Evolutionary conservation across 495 filamentous ascomycete genomes (phyloP), one percentile per base, ranked within the genome.

Genomic region (Penicillium coffeae): DNA sequence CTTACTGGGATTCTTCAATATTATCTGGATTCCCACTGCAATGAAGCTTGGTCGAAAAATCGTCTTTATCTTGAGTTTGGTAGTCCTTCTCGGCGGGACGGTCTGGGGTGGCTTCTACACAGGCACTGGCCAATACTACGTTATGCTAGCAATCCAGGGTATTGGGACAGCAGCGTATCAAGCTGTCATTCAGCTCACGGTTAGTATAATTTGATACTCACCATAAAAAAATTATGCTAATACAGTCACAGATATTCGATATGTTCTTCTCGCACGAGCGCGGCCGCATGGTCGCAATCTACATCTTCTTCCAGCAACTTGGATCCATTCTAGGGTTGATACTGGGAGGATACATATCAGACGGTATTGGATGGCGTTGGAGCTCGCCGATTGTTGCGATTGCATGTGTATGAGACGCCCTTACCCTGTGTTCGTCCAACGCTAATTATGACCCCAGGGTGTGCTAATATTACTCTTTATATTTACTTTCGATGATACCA

Each of bases 291-390:
- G 52, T 63, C 21, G 47, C 59, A 4, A 45, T 59, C 15, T 63
- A 59, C 36, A 59, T 63, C 34, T 63, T 63, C 48, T 63, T 59
- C 30, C 59, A 63, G 21, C 59, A 63, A 21, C 50, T 63, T 3
- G 59, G 56, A 54, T 61, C 60, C 3, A 63, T 62, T 34, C 42
- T 65, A 1, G 62, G 62, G 8, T 38, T 62, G 14, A 64, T 66
- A 14, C 14, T 60, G 13, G 58, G 58, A n/a, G 61, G 61, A 20
- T 66, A 54, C 25, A 62, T 64, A 19, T 51, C 58, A 0, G 58
- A 64, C 39, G 59, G 55, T 15, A 50, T 66, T 43, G 55, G 66
- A 12, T 69, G 66, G 66, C 55, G 64, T 27, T 69, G 66, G 66
- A 59, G 59, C 42, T 54, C 58, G 16, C 63, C 59, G 3, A 67